Conservation (phyloP, 768 basidiomycete genomes). For the Ephemerocybe angulata region DNA sequence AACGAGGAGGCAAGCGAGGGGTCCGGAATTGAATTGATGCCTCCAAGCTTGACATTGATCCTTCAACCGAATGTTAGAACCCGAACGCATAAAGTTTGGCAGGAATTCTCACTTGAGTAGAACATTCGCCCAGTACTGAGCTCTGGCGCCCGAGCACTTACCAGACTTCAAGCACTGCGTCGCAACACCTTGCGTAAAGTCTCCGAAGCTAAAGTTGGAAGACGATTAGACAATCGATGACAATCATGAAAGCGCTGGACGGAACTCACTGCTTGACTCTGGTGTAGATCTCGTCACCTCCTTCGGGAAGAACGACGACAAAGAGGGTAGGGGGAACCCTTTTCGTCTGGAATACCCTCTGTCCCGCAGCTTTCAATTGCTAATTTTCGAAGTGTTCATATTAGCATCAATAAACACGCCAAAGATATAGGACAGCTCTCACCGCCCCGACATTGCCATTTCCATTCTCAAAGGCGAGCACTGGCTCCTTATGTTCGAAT, state of each 20-base stretch:
- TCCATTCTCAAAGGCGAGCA: slow-evolving; percentile 53
- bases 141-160: slow-evolving; percentile 60
- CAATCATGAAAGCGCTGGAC: slow-evolving; percentile 3
- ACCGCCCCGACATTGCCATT: slow-evolving; percentile 50
- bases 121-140: slow-evolving; percentile 79
- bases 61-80: slow-evolving; percentile 34
- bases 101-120: slow-evolving; percentile 75
- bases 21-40: slow-evolving; percentile 74
- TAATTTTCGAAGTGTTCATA: slow-evolving; percentile 4
- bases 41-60: slow-evolving; percentile 79
- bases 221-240: neutral
- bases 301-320: slow-evolving; percentile 49
- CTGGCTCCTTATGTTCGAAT: slow-evolving; percentile 41
- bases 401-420: neutral
- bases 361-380: slow-evolving; percentile 53
- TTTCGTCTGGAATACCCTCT: slow-evolving; percentile 35
- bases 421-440: slow-evolving; percentile 7
- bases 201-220: neutral
- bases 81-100: too few relatives aligned
- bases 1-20: slow-evolving; percentile 52
- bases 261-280: slow-evolving; percentile 15
- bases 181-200: slow-evolving; percentile 52
- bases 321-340: slow-evolving; percentile 48
- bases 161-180: slow-evolving; percentile 70
- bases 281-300: slow-evolving; percentile 10